Base-by-base conservation (phyloP, 768 basidiomycete species). In the Phylloporus arenicola region DNA sequence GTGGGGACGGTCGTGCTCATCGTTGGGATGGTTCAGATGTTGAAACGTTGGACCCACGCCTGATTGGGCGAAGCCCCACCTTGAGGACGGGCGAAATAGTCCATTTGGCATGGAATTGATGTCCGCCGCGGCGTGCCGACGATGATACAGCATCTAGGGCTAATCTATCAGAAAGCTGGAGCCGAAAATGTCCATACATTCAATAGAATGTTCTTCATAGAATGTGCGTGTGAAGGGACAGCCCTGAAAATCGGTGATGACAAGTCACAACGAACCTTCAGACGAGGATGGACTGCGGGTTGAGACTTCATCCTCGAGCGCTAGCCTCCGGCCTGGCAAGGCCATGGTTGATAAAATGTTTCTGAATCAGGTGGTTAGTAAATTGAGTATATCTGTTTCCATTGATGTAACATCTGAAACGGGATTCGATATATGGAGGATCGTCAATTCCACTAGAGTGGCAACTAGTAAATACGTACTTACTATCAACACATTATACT, bases 151-250 rank as follows among this genome's bases (percentile, higher is more conserved):
- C 38, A 44, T 25, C 12, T 17, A 37, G 19, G 43, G 10, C 6
- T 6, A 20, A 59, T 59, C 57, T 45, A 57, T 55, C 57, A 59
- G 57, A 59, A 55, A 35, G 16, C 19, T 19, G 19, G 35, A 29
- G 31, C 51, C 38, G 27, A 53, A 50, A 45, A 47, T n/a, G 22
- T 24, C 31, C 48, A 5, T 20, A 42, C 45, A 29, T 58, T 27
- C 37, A 14, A 57, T 45, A 33, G 57, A 59, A 57, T 24, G 7
- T 54, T 57, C 56, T 47, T 4, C 38, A 12, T 48, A 22, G 57
- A 59, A 57, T 16, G 40, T 7, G 30, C 41, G 56, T 55, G 54
- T 19, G 47, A 48, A 41, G 45, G 22, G 27, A 37, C 6, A 35
- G 25, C 30, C 30, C 19, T 30, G 17, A 12, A 1, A 9, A 12